Base-by-base conservation (phyloP, 208 protist genomes). In the Blastocrithidia nonstop region DNA sequence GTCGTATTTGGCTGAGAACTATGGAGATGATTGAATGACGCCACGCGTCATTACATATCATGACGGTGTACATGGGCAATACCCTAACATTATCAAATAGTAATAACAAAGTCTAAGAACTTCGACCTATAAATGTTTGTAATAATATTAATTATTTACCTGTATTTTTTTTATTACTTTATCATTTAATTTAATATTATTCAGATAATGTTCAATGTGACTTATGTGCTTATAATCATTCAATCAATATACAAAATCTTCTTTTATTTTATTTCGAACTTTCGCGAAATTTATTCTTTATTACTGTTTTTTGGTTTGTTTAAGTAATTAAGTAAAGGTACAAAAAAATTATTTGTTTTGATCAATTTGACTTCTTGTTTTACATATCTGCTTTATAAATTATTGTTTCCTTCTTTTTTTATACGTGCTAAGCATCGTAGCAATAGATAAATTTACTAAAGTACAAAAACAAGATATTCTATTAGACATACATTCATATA, bases 11-110 rank as follows among this genome's bases (percentile, higher is more conserved):
- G 51, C 56, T 9, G 86, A 94, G 60, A 90, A 71, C 65, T 94
- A 75, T 52, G 86, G 86, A 0, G 49, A 13, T 0, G 73, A 94
- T 39, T 94, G 86, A 82, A 29, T 47, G 0, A 76, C 54, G 1
- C 81, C 78, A 8, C 71, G 71, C 45, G 23, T 61, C 39, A 91
- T 71, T 47, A 57, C 72, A 6, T 94, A 94, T 57, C 43, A 41
- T 1, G 76, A 94, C 22, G 86, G 78, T 0, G 53, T 94, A 2
- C 28, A 37, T 0, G 50, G 56, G n/a, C 72, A 86, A 50, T 94
- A 81, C 50, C 71, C 73, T 44, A 94, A 91, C 42, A 85, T 94
- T 24, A 76, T 94, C 25, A 28, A 37, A 0, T 76, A 91, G 54
- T 91, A 55, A 23, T 27, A 37, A 40, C 50, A 38, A 23, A 42